These are phyloP conservation scores for Boeremia lycopersici DNA, from an alignment of 2,329 filamentous ascomycete genomes.

Conservation along the genomic window DNA sequence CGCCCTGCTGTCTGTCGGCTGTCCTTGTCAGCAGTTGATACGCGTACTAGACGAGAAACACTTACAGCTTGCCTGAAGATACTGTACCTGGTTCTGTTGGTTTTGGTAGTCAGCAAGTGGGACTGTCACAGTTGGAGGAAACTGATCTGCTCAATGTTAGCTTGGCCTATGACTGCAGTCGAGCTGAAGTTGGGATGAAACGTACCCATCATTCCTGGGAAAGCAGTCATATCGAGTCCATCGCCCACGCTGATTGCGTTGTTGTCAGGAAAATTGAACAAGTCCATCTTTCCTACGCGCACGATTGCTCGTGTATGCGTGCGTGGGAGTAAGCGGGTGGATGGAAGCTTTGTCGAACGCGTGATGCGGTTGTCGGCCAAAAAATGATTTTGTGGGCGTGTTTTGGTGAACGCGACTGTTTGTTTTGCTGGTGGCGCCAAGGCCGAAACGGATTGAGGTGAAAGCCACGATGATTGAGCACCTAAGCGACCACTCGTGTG, in stretches of 20 bases:
- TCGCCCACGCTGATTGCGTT: background rate
- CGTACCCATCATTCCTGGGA: background rate
- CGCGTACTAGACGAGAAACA: background rate
- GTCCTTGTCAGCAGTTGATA: background rate
- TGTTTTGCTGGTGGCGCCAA: conserved; percentile 14
- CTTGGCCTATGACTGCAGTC: background rate
- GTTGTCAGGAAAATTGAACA: background rate
- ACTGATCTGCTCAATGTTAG: background rate
- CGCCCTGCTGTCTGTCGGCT: background rate
- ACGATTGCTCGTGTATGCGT: background rate
- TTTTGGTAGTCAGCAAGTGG: background rate
- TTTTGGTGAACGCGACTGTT: conserved; percentile 1
- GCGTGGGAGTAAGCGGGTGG: background rate
- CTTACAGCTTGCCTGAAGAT: background rate
- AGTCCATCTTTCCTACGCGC: background rate
- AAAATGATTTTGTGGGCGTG: background rate
- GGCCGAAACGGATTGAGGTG: conserved; percentile 18
- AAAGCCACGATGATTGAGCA: conserved; percentile 5
- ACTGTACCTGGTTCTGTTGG: background rate
- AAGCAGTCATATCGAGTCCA: background rate
- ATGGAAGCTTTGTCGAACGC: background rate
- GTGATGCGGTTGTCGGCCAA: background rate
- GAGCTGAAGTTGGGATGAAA: background rate
- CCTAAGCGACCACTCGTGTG: background rate
- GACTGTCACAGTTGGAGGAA: background rate